Percentiles rank a stretch among this genome's conserved stretches.
These are phyloP conservation scores for Blastobotrys capitulatus DNA, from an alignment of 1,139 yeast genomes.

Conservation along the genomic window DNA sequence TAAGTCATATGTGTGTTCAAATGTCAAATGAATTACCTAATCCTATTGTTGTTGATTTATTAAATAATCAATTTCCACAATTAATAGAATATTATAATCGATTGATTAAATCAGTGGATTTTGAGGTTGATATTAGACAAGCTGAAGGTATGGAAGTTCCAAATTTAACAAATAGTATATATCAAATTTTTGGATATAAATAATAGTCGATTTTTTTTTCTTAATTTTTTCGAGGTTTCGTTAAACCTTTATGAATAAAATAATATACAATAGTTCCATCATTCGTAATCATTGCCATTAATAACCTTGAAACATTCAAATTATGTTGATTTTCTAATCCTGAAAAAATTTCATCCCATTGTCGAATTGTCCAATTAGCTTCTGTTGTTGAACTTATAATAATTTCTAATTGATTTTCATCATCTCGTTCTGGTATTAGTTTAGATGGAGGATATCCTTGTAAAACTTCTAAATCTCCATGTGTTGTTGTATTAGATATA, in stretches of 20 bases:
- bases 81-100: constrained; percentile 9
- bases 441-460: constrained; percentile 32
- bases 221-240: constrained; percentile 51
- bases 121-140: neutral
- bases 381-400: constrained; percentile 29
- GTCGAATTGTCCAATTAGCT: constrained; percentile 30
- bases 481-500: neutral
- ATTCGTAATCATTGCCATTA: constrained; percentile 52
- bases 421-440: constrained; percentile 33
- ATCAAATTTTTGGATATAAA: neutral
- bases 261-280: constrained; percentile 70
- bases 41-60: constrained; percentile 18
- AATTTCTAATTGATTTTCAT: constrained; percentile 18
- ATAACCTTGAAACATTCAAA: constrained; percentile 38
- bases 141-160: constrained; percentile 9
- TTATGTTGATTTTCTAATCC: constrained; percentile 22
- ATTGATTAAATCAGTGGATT: neutral
- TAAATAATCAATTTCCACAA: constrained; percentile 21
- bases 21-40: constrained; percentile 19
- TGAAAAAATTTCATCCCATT: constrained; percentile 31
- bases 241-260: constrained; percentile 56
- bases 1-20: constrained; percentile 26
- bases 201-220: too few species aligned
- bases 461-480: constrained; percentile 15
- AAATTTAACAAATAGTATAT: neutral